Conservation (phyloP, 2,329 filamentous ascomycete genomes). For the Sordariomycetes sp. region DNA sequence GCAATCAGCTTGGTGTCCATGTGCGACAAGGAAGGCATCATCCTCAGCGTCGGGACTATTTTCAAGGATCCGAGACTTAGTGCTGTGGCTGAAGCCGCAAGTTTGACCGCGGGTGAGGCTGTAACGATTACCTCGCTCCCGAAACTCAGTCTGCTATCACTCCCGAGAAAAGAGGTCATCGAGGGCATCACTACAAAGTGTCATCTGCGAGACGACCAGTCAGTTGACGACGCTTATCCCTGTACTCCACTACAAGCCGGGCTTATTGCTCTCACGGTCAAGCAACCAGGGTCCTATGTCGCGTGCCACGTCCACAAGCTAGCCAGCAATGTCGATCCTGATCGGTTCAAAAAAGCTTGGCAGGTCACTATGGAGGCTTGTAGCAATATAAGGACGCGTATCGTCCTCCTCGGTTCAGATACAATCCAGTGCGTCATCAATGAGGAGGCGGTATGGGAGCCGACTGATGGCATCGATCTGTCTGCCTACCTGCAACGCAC, state of each 20-base stretch:
- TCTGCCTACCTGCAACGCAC: neutral
- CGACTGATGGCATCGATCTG: neutral
- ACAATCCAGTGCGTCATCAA: constrained; percentile 3
- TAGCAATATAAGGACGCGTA: constrained; percentile 10
- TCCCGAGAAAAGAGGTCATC: no score
- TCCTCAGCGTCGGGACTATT: no score
- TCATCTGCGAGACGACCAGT: no score
- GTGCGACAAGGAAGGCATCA: no score
- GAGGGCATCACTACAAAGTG: neutral
- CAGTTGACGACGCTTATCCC: constrained; percentile 39
- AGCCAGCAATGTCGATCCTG: constrained; percentile 4
- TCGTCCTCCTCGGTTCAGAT: constrained; percentile 7
- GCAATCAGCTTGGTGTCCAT: no score
- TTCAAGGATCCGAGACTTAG: no score
- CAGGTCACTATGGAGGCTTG: constrained; percentile 7
- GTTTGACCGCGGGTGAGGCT: no score
- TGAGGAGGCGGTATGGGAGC: neutral
- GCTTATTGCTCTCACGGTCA: constrained; percentile 35
- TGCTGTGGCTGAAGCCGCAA: no score
- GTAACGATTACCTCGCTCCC: no score
- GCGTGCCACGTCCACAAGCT: constrained; percentile 7
- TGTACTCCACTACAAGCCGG: constrained; percentile 39
- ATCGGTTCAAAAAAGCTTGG: constrained; percentile 9
- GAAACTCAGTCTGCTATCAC: no score
- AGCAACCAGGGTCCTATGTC: constrained; percentile 13